Evolutionary conservation across 2,329 filamentous ascomycete species (phyloP).

Genomic region (Alternaria longipes): DNA sequence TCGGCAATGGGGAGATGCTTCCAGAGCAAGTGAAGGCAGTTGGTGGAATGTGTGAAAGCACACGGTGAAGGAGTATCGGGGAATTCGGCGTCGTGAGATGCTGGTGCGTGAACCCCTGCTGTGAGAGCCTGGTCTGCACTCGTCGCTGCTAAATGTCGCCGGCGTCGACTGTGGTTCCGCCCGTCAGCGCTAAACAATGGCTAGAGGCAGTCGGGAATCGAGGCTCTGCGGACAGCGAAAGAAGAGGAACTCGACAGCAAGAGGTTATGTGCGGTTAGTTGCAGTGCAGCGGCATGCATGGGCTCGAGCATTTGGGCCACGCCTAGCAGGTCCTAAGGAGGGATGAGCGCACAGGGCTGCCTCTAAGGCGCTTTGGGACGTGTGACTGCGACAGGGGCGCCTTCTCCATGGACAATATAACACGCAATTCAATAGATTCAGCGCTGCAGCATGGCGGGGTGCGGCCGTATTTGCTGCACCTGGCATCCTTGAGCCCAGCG

Average conservation of each 20-base stretch:
- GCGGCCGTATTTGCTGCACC: not conserved
- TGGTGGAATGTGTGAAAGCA: not conserved
- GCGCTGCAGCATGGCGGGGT: constrained; percentile 8
- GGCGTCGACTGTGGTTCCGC: constrained; percentile 21
- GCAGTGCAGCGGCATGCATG: constrained; percentile 13
- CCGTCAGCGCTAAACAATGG: constrained; percentile 17
- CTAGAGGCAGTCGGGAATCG: constrained; percentile 5
- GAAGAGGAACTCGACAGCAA: constrained; percentile 9
- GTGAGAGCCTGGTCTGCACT: constrained; percentile 22
- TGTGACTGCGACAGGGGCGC: constrained; percentile 25
- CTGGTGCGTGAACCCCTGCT: constrained; percentile 32
- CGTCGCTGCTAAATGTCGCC: constrained; percentile 19
- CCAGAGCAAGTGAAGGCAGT: constrained; percentile 13
- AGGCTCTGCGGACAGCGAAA: constrained; percentile 10
- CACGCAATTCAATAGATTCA: constrained; percentile 8
- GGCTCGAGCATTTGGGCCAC: constrained; percentile 13
- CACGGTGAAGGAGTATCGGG: constrained; percentile 15
- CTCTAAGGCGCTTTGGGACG: constrained; percentile 23
- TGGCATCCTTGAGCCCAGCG: not conserved
- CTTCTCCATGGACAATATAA: constrained; percentile 20
- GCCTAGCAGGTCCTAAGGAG: constrained; percentile 20
- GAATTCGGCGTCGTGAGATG: constrained; percentile 17
- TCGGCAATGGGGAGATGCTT: constrained; percentile 7
- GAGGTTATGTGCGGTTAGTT: constrained; percentile 10
- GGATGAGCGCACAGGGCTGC: constrained; percentile 27